A percentile compares a stretch with the other conserved stretches of the same genome.
Evolutionary conservation across 768 basidiomycete genomes (phyloP).

Genomic region (Inosperma sp.): DNA sequence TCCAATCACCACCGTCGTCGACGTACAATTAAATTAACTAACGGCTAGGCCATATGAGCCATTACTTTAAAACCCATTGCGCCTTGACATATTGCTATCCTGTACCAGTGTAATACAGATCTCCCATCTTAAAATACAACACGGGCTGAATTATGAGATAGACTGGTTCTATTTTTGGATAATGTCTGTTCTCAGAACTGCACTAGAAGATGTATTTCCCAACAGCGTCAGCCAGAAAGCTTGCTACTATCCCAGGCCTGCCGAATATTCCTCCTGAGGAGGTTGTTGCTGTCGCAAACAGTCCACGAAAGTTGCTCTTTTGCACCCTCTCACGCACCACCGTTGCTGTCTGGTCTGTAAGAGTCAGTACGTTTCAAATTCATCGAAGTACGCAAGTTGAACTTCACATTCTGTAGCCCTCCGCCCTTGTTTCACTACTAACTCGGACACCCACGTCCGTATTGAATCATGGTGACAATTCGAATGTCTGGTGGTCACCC

Average conservation of each 20-base stretch:
- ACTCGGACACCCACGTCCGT: slow-evolving; percentile 74
- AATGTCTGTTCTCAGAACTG: background rate
- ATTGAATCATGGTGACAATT: slow-evolving; percentile 78
- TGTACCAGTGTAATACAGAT: too few relatives aligned
- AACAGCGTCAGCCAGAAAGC: slow-evolving; percentile 69
- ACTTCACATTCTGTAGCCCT: slow-evolving; percentile 46
- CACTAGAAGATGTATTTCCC: slow-evolving; percentile 71
- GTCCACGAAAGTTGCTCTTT: slow-evolving; percentile 74
- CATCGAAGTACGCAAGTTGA: slow-evolving; percentile 4
- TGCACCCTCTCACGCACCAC: slow-evolving; percentile 66
- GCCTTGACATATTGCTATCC: too few relatives aligned
- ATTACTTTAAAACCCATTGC: background rate
- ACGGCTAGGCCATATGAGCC: background rate
- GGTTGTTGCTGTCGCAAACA: slow-evolving; percentile 55
- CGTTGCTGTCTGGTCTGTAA: slow-evolving; percentile 77
- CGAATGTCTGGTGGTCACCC: slow-evolving; percentile 72
- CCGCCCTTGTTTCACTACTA: slow-evolving; percentile 65
- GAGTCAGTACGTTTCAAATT: slow-evolving; percentile 35
- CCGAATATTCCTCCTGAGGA: slow-evolving; percentile 57
- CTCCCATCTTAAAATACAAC: background rate
- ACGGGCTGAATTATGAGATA: background rate
- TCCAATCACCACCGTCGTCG: slow-evolving; percentile 27
- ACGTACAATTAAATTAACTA: slow-evolving; percentile 3
- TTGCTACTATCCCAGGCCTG: slow-evolving; percentile 65
- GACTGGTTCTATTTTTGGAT: slow-evolving; percentile 6